Base-by-base conservation (phyloP, 2,329 filamentous ascomycete species). In the Calonectria hawksworthii region DNA sequence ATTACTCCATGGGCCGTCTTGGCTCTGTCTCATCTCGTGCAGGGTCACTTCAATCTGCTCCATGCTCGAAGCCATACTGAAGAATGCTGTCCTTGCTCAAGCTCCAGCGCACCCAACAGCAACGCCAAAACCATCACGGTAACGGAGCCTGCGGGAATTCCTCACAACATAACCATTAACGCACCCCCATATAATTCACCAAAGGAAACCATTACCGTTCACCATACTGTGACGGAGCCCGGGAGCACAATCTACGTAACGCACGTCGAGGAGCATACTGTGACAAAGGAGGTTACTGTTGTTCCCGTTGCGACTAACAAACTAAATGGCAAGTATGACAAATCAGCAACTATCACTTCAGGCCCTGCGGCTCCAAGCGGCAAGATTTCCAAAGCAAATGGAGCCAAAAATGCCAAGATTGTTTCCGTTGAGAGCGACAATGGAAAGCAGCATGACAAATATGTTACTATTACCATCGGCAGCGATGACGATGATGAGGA, bases 11-110 rank as follows among this genome's bases (percentile, higher is more conserved):
- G 79, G 76, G 78, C 80, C 61, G 30, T 80, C 34, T 69, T 85
- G 75, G 81, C 79, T 36, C 72, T 82, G 47, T 77, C 79, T 23
- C 72, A 80, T 50, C 28, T 82, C n/a, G 76, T 76, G 9, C 77
- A 83, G 23, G 84, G 83, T 54, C 79, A 76, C 21, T 76, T 81
- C 41, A 75, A 76, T 36, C 75, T 77, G 38, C 64, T 81, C 23
- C 70, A 76, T 11, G 50, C 76, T 30, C 79, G 78, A 61, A 74
- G 73, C 18, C 69, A 76, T 21, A 69, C 67, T n/a, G 71, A 79
- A 6, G 79, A 81, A 61, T 84, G 82, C 65, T 83, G 82, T 52
- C 80, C 84, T 41, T 85, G 84, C 30, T 71, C 79, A 8, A 64
- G 70, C 13, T 52, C 80, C 23, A 75, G 75, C 28, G 74, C 69